phyloP scores from a whole-genome alignment of 2,329 filamentous ascomycete species.

The Aphanocladium album region DNA sequence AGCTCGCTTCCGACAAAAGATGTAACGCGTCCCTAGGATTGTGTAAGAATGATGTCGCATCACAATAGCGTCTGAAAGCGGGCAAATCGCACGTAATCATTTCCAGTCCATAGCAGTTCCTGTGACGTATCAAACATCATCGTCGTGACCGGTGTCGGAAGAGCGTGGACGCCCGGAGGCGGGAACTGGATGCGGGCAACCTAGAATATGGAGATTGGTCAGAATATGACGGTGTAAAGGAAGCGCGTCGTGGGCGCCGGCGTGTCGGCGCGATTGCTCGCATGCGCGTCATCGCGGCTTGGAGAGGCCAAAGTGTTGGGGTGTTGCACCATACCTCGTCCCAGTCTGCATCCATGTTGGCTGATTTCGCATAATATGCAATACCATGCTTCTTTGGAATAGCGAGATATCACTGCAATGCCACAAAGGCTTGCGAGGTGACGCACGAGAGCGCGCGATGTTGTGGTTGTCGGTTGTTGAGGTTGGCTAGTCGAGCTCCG shows the following conservation, averaged over 20 bases:
- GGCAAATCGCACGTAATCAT: conserved; percentile 66
- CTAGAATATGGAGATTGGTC: conserved; percentile 37
- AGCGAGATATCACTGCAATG: neutral
- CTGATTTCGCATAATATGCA: conserved; percentile 32
- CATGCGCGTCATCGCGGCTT: conserved; percentile 17
- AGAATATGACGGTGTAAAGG: neutral
- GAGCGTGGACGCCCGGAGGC: conserved; percentile 64
- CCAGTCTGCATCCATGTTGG: conserved; percentile 62
- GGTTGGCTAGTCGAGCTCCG: conserved; percentile 1
- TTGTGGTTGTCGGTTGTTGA: neutral
- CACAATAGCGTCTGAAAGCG: neutral
- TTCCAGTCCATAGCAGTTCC: conserved; percentile 90
- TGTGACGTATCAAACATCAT: conserved; percentile 85
- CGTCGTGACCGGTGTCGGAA: conserved; percentile 68
- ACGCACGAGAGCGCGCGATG: conserved; percentile 2
- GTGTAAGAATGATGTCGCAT: conserved; percentile 20
- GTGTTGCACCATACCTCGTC: conserved; percentile 49
- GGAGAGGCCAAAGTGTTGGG: conserved; percentile 14
- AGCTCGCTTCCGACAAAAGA: conserved; percentile 86
- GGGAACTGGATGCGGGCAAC: conserved; percentile 78
- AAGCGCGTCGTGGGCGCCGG: conserved; percentile 3
- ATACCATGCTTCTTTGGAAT: conserved; percentile 26
- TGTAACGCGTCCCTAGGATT: conserved; percentile 69
- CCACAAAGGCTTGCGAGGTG: neutral
- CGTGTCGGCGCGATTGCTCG: conserved; percentile 12